phyloP scores from a whole-genome alignment of 768 basidiomycete species.

The Xanthoconium stramineum region DNA sequence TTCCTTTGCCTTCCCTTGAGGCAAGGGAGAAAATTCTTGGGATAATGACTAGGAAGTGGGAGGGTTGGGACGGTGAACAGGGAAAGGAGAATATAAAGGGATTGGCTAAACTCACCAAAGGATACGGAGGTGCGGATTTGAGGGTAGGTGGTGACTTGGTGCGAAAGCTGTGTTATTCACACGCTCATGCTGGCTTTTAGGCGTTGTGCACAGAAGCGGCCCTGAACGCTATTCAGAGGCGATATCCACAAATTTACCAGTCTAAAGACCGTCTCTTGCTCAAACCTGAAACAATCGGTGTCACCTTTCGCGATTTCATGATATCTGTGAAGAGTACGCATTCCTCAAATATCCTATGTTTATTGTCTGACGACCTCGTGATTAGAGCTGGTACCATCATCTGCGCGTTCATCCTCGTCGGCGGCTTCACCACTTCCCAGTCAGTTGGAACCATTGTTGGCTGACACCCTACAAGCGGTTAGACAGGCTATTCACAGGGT shows the following conservation, averaged over 20 bases:
- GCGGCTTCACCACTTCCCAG: constrained; percentile 79
- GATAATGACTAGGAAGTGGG: constrained; percentile 91
- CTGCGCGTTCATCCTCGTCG: constrained; percentile 86
- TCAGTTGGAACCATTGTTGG: constrained; percentile 80
- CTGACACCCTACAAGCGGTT: constrained; percentile 62
- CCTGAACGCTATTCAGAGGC: constrained; percentile 90
- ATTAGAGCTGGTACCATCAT: constrained; percentile 89
- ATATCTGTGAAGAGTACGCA: constrained; percentile 88
- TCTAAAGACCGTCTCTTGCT: constrained; percentile 81
- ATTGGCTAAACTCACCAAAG: constrained; percentile 88
- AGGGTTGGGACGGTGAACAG: constrained; percentile 64
- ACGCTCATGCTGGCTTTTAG: constrained; percentile 33
- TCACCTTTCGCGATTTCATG: constrained; percentile 92
- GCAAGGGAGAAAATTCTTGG: constrained; percentile 85
- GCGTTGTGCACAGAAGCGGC: constrained; percentile 97
- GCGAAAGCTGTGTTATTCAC: constrained; percentile 1
- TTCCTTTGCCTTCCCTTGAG: constrained; percentile 80
- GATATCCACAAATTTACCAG: constrained; percentile 97
- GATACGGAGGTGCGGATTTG: constrained; percentile 96
- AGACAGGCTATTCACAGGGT: constrained; percentile 70
- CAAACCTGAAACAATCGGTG: constrained; percentile 79
- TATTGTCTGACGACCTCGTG: constrained; percentile 5
- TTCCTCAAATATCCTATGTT: neutral
- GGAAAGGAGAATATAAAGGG: constrained; percentile 53
- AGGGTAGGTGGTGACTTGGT: constrained; percentile 51